These are phyloP conservation scores for Artemisia argyi DNA, from an alignment of 129 eudicot species.

Conservation along the genomic window DNA sequence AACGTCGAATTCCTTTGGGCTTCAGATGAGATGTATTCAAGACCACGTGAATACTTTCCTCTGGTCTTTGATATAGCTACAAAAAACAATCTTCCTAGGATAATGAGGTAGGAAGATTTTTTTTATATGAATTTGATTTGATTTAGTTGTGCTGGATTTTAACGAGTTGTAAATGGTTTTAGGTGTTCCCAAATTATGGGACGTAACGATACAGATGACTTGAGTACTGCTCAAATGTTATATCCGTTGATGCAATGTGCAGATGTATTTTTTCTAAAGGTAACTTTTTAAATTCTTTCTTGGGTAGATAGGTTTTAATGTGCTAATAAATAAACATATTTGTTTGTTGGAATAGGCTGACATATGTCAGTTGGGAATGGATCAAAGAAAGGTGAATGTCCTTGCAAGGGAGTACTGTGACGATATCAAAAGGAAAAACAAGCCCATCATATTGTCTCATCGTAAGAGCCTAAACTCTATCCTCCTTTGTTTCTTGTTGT, in stretches of 20 bases:
- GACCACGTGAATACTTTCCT: slow-evolving; percentile 78
- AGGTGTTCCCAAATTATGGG: slow-evolving; percentile 40
- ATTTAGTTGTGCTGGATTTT: not conserved
- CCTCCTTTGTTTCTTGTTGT: not conserved
- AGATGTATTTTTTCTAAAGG: slow-evolving; percentile 79
- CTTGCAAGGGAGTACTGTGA: no score
- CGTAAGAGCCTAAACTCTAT: slow-evolving; percentile 37
- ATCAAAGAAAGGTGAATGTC: no score
- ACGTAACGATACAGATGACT: slow-evolving; percentile 44
- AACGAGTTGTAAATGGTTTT: not conserved
- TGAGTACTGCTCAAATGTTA: slow-evolving; percentile 69
- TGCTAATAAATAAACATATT: not conserved
- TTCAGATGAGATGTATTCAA: slow-evolving; percentile 60
- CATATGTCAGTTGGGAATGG: slow-evolving; percentile 4
- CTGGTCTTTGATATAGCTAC: slow-evolving; percentile 69
- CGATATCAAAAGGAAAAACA: slow-evolving; percentile 51
- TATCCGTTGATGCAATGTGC: slow-evolving; percentile 93
- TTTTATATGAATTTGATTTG: not conserved
- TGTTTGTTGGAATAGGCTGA: not conserved
- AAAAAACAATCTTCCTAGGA: slow-evolving; percentile 57
- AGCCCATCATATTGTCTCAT: slow-evolving; percentile 56
- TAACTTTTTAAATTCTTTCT: slow-evolving; percentile 2
- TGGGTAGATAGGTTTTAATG: not conserved
- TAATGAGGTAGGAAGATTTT: slow-evolving; percentile 35
- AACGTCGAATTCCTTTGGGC: slow-evolving; percentile 78